Conservation (phyloP, 208 protist species). For the Zelonia costaricensis region DNA sequence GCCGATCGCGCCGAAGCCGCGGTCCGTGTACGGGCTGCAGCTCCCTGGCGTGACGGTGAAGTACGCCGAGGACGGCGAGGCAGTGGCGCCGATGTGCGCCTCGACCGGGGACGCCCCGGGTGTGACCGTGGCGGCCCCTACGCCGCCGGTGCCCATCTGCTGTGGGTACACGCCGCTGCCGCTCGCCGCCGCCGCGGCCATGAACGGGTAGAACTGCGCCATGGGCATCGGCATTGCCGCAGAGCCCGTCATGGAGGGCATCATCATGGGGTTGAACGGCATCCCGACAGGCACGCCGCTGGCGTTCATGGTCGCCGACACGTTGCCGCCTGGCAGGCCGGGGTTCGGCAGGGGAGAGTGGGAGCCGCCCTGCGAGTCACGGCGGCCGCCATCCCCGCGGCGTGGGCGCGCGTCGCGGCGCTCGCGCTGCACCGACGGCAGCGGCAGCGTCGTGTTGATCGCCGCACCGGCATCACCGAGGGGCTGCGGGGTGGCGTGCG, state of each 20-base stretch:
- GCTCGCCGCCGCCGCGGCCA: background rate
- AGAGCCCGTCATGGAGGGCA: background rate
- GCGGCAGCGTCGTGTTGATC: slow-evolving; percentile 18
- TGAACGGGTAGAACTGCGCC: slow-evolving; percentile 3
- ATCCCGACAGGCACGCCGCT: slow-evolving; percentile 1
- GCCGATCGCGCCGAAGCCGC: slow-evolving; percentile 19
- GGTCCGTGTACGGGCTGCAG: slow-evolving; percentile 6
- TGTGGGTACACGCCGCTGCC: background rate
- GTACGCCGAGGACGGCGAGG: slow-evolving; percentile 6
- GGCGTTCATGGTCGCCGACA: background rate
- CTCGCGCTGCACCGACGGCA: slow-evolving; percentile 6
- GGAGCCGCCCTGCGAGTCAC: slow-evolving; percentile 6
- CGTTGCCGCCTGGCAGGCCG: background rate
- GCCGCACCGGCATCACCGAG: slow-evolving; percentile 24
- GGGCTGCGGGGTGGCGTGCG: slow-evolving; percentile 55
- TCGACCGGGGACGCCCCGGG: background rate
- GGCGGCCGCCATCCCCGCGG: slow-evolving; percentile 4
- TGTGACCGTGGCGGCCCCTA: background rate
- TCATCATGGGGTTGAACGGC: slow-evolving; percentile 1
- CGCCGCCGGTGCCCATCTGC: background rate
- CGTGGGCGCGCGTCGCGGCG: slow-evolving; percentile 8
- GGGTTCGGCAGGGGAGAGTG: background rate
- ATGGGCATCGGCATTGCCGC: slow-evolving; percentile 2
- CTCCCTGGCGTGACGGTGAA: slow-evolving; percentile 7
- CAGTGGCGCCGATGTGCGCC: background rate